phyloP scores from a whole-genome alignment of 2,329 filamentous ascomycete genomes.

The Eutypella sp. region DNA sequence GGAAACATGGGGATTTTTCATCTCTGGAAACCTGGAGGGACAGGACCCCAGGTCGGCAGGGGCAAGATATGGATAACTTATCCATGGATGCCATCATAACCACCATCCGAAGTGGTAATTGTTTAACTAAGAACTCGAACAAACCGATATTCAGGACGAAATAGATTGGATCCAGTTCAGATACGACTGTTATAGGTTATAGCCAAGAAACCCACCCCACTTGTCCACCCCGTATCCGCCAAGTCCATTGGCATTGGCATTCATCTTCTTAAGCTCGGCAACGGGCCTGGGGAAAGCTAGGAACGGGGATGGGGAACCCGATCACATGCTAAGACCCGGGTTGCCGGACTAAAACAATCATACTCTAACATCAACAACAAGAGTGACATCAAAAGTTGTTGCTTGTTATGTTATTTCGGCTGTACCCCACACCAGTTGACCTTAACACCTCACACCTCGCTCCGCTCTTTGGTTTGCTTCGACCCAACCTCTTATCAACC shows the following conservation, averaged over 20 bases:
- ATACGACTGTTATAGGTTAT: background rate
- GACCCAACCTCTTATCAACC: too few species aligned
- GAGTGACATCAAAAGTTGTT: too few species aligned
- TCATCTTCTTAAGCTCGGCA: too few species aligned
- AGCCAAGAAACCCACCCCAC: slow-evolving; percentile 9
- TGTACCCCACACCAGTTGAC: too few species aligned
- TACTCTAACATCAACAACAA: background rate
- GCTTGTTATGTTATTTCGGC: too few species aligned
- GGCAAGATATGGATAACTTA: background rate
- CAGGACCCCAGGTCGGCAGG: background rate
- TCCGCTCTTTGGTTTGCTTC: too few species aligned
- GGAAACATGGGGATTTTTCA: slow-evolving; percentile 7
- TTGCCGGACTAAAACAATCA: background rate
- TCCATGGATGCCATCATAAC: slow-evolving; percentile 13
- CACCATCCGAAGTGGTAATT: slow-evolving; percentile 6
- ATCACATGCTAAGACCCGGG: background rate
- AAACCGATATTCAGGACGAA: too few species aligned
- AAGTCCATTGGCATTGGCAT: slow-evolving; percentile 4
- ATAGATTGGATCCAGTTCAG: background rate
- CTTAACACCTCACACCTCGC: too few species aligned
- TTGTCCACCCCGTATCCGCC: too few species aligned
- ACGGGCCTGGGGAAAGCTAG: background rate
- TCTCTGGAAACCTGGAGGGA: too few species aligned
- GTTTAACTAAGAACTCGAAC: too few species aligned
- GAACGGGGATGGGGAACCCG: background rate